Evolutionary conservation across 2,329 filamentous ascomycete species (phyloP), one percentile per base, ranked within the genome.

Genomic region (Paraphaeosphaeria minitans): DNA sequence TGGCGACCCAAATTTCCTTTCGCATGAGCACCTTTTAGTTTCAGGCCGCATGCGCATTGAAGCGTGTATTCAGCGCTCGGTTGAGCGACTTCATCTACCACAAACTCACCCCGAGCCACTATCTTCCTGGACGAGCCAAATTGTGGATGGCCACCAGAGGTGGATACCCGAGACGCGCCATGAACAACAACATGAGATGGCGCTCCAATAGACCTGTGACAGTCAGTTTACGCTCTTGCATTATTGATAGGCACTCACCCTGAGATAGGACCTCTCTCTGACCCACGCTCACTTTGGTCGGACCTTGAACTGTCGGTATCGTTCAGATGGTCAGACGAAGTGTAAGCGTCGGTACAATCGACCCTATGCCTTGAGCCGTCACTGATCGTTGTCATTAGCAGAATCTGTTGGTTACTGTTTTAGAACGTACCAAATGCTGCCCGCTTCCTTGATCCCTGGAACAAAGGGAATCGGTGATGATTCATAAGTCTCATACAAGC

Each of bases 1-100:
- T 73, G 71, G 2, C 72, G 68, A 1, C 66, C 69, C 7, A 75
- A 57, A 33, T 75, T 75, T 9, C 71, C 69, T 5, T 63, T 56
- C 19, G 70, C 71, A 46, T 75, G 66, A 1, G 60, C 54, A 8
- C 70, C 71, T 6, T 61, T 66, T 46, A 73, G 45, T 0, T 66
- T 51, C 4, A 60, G 64, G 0, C 67, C 68, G 47, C 70, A 72
- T 39, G 22, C 31, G 24, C 51, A 53, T 45, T 46, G 27, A 24
- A 53, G 39, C 41, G 51, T 35, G 29, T 35, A 45, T n/a, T 35
- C 19, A 8, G 4, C 43, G 16, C 13, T 14, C 3, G 24, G 13
- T 14, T 47, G 43, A 13, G 43, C 24, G 14, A 21, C 10, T 3
- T 37, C 47, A 4, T 37, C 31, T 12, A 16, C 12, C 7, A 6